These are phyloP conservation scores for Petrea volubilis DNA, from an alignment of 257 asterid genomes.

Conservation along the genomic window DNA sequence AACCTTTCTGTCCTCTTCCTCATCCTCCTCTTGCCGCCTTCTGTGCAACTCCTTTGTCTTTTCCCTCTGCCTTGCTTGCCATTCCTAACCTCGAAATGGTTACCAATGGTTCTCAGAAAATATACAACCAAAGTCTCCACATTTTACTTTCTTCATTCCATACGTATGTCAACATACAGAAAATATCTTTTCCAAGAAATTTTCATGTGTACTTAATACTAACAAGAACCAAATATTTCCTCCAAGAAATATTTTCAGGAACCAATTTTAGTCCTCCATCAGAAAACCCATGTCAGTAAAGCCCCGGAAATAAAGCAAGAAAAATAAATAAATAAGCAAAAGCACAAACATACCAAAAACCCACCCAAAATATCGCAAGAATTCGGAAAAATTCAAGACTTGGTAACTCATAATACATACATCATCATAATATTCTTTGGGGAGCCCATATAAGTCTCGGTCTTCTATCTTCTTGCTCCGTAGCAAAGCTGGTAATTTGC, in stretches of 20 bases:
- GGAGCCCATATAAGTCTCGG: slow-evolving; percentile 61
- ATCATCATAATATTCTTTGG: slow-evolving; percentile 84
- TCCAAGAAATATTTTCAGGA: not conserved
- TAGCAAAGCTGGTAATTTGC: slow-evolving; percentile 33
- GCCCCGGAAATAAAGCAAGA: not conserved
- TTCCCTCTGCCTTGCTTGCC: slow-evolving; percentile 95
- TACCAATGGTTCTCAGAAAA: slow-evolving; percentile 26
- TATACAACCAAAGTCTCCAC: not conserved
- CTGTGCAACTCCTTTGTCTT: slow-evolving; percentile 78
- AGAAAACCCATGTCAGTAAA: not conserved
- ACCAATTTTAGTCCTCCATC: not conserved
- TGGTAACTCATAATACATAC: slow-evolving; percentile 34
- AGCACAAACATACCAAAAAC: not conserved
- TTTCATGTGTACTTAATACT: not conserved
- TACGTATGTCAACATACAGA: not conserved
- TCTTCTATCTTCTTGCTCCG: slow-evolving; percentile 65
- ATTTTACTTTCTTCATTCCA: not conserved
- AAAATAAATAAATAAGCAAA: not conserved
- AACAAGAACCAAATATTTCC: not conserved
- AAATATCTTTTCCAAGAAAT: not conserved
- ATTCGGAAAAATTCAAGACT: not conserved
- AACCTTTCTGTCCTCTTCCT: slow-evolving; percentile 79
- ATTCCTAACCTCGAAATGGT: slow-evolving; percentile 61
- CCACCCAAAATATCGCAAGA: too few relatives aligned
- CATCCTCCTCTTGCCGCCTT: slow-evolving; percentile 67